phyloP scores from a whole-genome alignment of 305 asterid species.

The Fraxinus floribunda region DNA sequence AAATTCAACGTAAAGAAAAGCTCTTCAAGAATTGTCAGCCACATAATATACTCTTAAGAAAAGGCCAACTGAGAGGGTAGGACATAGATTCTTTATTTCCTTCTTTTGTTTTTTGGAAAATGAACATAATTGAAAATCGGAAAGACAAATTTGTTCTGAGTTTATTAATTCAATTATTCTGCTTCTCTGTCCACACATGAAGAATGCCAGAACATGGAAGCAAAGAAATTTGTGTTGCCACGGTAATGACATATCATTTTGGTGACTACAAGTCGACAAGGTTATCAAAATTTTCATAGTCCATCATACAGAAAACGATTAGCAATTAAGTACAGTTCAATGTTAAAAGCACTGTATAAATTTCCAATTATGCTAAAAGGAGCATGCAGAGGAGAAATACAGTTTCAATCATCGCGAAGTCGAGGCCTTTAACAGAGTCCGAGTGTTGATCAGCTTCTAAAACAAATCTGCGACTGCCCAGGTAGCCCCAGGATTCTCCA shows the following conservation, averaged over 20 bases:
- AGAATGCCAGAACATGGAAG: not conserved
- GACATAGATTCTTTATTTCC: not conserved
- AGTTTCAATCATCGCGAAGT: conserved; percentile 64
- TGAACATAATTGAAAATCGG: not conserved
- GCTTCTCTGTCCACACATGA: not conserved
- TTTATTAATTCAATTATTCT: not conserved
- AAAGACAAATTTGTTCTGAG: not conserved
- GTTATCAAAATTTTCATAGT: not conserved
- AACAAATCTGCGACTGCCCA: conserved; percentile 91
- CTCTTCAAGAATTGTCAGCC: not conserved
- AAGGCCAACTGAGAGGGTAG: not conserved
- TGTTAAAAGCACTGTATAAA: conserved; percentile 4
- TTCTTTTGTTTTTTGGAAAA: not conserved
- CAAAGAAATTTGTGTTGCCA: not conserved
- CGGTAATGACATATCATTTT: not conserved
- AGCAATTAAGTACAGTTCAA: not conserved
- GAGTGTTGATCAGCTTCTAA: conserved; percentile 75
- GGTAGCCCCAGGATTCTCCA: conserved; percentile 98
- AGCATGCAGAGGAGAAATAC: conserved; percentile 42
- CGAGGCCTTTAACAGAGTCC: conserved; percentile 67
- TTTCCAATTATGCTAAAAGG: conserved; percentile 10
- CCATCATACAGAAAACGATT: not conserved
- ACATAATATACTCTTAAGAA: not conserved
- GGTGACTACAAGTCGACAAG: not conserved
- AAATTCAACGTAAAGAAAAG: not conserved